Conservation (phyloP, 1,284 basidiomycete species). For the Quambalaria eucalypti region DNA sequence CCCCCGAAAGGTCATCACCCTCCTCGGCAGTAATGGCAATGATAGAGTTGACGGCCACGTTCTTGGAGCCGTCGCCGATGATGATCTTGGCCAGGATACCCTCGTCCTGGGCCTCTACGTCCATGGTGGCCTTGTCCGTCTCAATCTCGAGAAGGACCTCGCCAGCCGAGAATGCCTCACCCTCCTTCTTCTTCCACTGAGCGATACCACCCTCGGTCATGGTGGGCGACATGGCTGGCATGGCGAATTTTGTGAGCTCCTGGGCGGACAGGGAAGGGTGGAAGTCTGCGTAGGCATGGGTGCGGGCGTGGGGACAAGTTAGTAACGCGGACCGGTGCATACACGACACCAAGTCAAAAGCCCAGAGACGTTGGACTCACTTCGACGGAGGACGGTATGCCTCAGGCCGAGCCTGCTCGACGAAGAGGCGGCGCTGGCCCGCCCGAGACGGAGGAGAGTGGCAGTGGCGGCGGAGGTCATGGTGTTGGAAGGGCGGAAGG, state of each 20-base stretch:
- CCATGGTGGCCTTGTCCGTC: slow-evolving; percentile 98
- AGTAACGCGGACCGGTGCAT: too few species aligned
- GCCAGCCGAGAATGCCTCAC: slow-evolving; percentile 75
- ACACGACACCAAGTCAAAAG: too few species aligned
- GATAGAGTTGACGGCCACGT: slow-evolving; percentile 69
- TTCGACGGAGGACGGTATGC: not conserved
- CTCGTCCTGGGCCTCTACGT: slow-evolving; percentile 96
- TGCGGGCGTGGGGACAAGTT: too few species aligned
- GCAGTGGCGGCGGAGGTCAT: not conserved
- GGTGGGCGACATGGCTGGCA: slow-evolving; percentile 98
- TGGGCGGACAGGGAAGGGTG: slow-evolving; percentile 57
- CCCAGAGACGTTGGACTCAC: too few species aligned
- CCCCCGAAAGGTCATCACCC: slow-evolving; percentile 81
- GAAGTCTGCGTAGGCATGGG: slow-evolving; percentile 3
- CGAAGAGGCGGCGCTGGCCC: too few species aligned
- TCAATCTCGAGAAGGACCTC: slow-evolving; percentile 95
- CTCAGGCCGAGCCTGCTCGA: too few species aligned
- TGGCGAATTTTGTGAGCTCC: slow-evolving; percentile 80
- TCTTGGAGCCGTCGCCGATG: slow-evolving; percentile 71
- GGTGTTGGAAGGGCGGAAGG: too few species aligned
- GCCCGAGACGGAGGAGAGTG: not conserved
- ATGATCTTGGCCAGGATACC: slow-evolving; percentile 90
- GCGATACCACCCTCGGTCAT: slow-evolving; percentile 99
- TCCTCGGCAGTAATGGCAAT: slow-evolving; percentile 88
- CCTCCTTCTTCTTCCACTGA: slow-evolving; percentile 92